Conservation (phyloP, 2,329 filamentous ascomycete genomes). For the Corniculantispora saksenae region DNA sequence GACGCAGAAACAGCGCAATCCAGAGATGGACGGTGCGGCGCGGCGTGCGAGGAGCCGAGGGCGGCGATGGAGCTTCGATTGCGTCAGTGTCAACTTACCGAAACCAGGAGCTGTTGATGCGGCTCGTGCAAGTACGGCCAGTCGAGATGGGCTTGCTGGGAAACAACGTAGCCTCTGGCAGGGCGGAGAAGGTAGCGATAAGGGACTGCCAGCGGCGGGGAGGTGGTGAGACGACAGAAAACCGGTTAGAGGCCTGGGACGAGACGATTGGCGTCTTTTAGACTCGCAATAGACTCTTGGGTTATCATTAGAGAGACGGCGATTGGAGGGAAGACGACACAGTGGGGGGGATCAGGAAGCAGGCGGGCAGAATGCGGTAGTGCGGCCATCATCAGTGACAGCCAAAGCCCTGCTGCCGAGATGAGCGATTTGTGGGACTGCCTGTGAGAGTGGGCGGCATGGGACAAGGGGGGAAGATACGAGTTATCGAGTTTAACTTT, state of each 20-base stretch:
- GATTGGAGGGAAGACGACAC: slow-evolving; percentile 15
- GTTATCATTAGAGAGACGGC: slow-evolving; percentile 19
- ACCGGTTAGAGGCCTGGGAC: not conserved
- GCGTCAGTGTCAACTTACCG: slow-evolving; percentile 18
- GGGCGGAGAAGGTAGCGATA: not conserved
- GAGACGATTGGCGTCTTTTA: slow-evolving; percentile 18
- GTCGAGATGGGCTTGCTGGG: not conserved
- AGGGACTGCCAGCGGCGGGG: not conserved
- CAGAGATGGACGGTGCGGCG: not conserved
- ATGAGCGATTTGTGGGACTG: not conserved
- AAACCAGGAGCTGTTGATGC: slow-evolving; percentile 17
- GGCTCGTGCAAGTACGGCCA: not conserved
- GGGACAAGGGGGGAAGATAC: no score
- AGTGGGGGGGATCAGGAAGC: slow-evolving; percentile 6
- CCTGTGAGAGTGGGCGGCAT: no score
- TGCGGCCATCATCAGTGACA: slow-evolving; percentile 1
- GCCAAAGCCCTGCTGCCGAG: not conserved
- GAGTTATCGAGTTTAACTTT: no score
- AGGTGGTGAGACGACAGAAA: not conserved
- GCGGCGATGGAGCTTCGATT: slow-evolving; percentile 9
- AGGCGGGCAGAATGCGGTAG: not conserved
- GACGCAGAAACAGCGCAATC: slow-evolving; percentile 3
- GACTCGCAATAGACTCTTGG: slow-evolving; percentile 11
- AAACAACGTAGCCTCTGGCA: not conserved
- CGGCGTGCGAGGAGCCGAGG: slow-evolving; percentile 3